Percentiles rank a stretch among this genome's conserved stretches.
Conservation (phyloP, 1,284 basidiomycete genomes). For the Puccinia polysora region DNA sequence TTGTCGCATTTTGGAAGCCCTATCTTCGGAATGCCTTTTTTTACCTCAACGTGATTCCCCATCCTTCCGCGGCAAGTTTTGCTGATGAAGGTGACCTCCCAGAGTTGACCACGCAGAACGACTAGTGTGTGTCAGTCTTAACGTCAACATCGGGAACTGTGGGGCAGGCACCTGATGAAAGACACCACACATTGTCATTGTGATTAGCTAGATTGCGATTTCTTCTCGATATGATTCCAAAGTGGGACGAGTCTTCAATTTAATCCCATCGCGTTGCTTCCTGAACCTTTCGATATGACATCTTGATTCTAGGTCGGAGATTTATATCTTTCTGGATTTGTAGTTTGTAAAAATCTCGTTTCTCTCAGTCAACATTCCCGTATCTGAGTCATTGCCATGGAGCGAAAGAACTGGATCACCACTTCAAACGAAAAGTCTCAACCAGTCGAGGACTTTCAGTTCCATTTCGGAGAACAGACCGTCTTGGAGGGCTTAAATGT, state of each 20-base stretch:
- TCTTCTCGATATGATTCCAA: background rate
- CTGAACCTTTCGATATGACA: background rate
- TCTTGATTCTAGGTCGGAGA: background rate
- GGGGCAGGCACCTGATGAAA: background rate
- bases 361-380: background rate
- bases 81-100: background rate
- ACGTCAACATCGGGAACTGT: background rate
- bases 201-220: background rate
- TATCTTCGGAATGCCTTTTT: background rate
- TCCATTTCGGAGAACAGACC: background rate
- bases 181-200: no score
- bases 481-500: background rate
- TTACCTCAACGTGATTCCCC: background rate
- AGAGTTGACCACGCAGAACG: background rate
- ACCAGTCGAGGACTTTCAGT: background rate
- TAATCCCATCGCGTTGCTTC: background rate
- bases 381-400: background rate
- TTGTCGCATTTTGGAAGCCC: background rate
- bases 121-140: background rate
- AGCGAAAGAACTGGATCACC: background rate
- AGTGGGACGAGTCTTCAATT: background rate
- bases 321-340: background rate
- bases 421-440: background rate
- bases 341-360: background rate
- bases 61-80: conserved; percentile 1